Evolutionary conservation across 768 basidiomycete genomes (phyloP), one percentile per base, ranked within the genome.

Genomic region (Termitomyces sp.): DNA sequence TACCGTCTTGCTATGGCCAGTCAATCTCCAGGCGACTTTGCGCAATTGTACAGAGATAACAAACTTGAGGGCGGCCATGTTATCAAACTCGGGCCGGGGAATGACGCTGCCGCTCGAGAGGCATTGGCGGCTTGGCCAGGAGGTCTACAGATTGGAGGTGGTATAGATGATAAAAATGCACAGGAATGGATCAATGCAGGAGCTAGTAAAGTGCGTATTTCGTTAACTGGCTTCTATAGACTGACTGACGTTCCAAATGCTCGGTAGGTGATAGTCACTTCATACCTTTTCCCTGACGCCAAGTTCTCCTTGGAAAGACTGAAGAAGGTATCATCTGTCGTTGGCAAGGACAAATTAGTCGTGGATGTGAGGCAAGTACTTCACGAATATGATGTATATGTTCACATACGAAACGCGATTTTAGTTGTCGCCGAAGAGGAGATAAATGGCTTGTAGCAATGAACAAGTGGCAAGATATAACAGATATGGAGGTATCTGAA

Each of bases 391-490:
- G 41, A 30, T 39, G 27, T 12, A 24, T 39, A 58, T 45, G 47
- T 36, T 63, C 20, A 7, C 18, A 22, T 27, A 16, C 51, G 2
- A 27, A 12, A 12, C 16, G 22, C n/a, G 11, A 16, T 46, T 16
- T 16, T 62, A 98, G 96, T 69, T 99, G 96, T 73, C 86, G 96
- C 20, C 81, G 83, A 63, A 76, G 85, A 67, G 88, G 76, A 9
- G 76, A 84, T 48, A 85, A 76, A 61, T 99, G 97, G 97, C 78
- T 93, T 36, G 90, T 99, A 13, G 95, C 96, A 12, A 98, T 95
- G 95, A 96, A 98, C 75, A 95, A 93, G 69, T 99, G 97, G 97
- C 95, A 96, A 68, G 88, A 91, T 60, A 81, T 97, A 54, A 98
- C 97, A 0, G 93, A 98, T 66, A 93, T 93, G 88, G 88, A 92